A percentile compares a stretch with the other conserved stretches of the same genome.
phyloP scores from a whole-genome alignment of 192 early-diverging fungal species.

The Linnemannia zychae region DNA sequence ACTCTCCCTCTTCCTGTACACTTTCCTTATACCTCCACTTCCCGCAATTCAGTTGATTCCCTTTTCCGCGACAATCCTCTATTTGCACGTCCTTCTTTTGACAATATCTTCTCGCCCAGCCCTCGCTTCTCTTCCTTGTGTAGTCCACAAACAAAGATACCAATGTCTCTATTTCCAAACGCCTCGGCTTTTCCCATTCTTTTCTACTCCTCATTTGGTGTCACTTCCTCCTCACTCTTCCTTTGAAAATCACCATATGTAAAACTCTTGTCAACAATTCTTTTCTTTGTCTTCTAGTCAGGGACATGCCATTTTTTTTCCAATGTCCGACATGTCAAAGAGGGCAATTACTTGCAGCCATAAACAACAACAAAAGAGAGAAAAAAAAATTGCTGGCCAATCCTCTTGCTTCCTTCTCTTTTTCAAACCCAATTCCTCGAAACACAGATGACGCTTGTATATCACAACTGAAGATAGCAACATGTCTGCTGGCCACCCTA shows the following conservation, averaged over 20 bases:
- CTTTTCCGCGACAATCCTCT: too few species aligned
- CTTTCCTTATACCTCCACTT: too few species aligned
- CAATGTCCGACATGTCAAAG: not conserved
- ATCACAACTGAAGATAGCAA: not conserved
- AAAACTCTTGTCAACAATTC: not conserved
- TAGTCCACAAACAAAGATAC: not conserved
- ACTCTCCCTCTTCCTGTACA: too few species aligned
- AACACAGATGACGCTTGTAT: not conserved
- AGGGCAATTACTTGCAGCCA: not conserved
- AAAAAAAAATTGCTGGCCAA: slow-evolving; percentile 7
- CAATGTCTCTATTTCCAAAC: not conserved
- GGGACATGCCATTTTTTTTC: not conserved
- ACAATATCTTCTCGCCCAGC: not conserved
- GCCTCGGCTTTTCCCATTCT: not conserved
- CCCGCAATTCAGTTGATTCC: too few species aligned
- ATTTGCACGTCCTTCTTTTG: too few species aligned
- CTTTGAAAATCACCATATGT: not conserved
- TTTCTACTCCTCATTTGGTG: not conserved
- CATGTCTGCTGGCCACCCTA: too few species aligned
- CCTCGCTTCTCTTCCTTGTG: not conserved
- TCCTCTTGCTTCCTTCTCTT: not conserved
- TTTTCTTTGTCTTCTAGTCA: slow-evolving; percentile 11
- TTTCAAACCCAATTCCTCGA: slow-evolving; percentile 10
- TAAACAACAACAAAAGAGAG: not conserved
- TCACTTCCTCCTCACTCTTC: not conserved